Evolutionary conservation across 352 stramenopile genomes (phyloP).

Genomic region (Phytophthora nicotianae): DNA sequence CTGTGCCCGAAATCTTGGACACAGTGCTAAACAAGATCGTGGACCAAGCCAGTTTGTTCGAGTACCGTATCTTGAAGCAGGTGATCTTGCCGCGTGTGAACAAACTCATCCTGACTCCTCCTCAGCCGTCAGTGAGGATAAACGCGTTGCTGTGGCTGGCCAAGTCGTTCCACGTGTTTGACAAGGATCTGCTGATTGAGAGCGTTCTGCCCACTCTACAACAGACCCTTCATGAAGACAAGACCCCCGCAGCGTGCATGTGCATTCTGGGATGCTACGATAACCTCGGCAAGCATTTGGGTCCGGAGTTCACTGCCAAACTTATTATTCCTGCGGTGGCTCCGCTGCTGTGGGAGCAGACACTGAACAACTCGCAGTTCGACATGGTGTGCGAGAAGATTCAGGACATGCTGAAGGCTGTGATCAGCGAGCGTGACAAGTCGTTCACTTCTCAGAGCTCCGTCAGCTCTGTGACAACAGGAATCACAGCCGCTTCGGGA

Average conservation of each 20-base stretch:
- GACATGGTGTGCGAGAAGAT: constrained; percentile 88
- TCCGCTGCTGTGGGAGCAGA: constrained; percentile 80
- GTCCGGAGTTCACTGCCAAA: constrained; percentile 83
- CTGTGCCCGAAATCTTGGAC: constrained; percentile 85
- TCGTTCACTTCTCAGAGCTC: constrained; percentile 73
- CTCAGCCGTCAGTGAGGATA: constrained; percentile 83
- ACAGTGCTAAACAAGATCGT: constrained; percentile 90
- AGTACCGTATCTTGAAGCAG: constrained; percentile 90
- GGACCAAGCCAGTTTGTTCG: constrained; percentile 85
- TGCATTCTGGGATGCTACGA: constrained; percentile 89
- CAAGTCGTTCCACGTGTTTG: constrained; percentile 90
- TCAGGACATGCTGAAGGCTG: constrained; percentile 89
- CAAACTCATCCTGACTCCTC: constrained; percentile 84
- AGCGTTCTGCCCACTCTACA: constrained; percentile 80
- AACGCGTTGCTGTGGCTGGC: constrained; percentile 87
- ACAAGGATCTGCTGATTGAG: constrained; percentile 87
- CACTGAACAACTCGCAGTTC: constrained; percentile 83
- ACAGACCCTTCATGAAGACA: constrained; percentile 78
- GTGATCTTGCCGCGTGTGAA: constrained; percentile 87
- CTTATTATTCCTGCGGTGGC: constrained; percentile 83
- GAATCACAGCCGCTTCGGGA: constrained; percentile 63
- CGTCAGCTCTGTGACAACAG: constrained; percentile 63
- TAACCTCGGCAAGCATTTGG: constrained; percentile 87
- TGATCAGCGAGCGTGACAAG: constrained; percentile 86
- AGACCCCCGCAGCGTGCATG: constrained; percentile 87